Evolutionary conservation across 495 filamentous ascomycete genomes (phyloP).

Genomic region (Astrothelium subdiscretum): DNA sequence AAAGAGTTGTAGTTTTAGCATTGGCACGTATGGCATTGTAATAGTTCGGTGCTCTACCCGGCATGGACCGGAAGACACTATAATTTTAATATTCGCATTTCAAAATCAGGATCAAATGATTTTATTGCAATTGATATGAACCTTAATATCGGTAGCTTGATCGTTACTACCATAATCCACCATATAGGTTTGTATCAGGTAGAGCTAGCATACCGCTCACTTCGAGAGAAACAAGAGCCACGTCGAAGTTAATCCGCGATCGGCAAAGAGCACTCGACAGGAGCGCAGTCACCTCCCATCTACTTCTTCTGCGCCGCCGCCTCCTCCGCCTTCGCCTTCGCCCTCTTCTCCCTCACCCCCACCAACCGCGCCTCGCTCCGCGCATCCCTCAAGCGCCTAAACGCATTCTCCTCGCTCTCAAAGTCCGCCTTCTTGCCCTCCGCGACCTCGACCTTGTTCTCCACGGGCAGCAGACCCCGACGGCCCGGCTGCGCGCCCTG

Average conservation of each 20-base stretch:
- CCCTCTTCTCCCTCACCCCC: slow-evolving; percentile 86
- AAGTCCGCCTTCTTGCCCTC: slow-evolving; percentile 75
- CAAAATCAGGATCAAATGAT: not conserved
- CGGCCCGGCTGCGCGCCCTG: slow-evolving; percentile 20
- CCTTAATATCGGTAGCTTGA: not conserved
- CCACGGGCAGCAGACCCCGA: slow-evolving; percentile 54
- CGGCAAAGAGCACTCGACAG: not conserved
- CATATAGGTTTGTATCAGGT: no score
- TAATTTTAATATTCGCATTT: not conserved
- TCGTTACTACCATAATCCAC: not conserved
- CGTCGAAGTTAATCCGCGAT: not conserved
- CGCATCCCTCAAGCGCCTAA: slow-evolving; percentile 71
- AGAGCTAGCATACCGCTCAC: not conserved
- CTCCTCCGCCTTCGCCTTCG: slow-evolving; percentile 84
- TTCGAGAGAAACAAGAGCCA: not conserved
- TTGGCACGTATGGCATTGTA: not conserved
- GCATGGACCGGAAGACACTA: not conserved
- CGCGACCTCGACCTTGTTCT: slow-evolving; percentile 48
- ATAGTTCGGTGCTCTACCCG: not conserved
- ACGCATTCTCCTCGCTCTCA: slow-evolving; percentile 70
- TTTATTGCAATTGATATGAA: not conserved
- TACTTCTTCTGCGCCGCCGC: slow-evolving; percentile 85
- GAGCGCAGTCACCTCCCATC: slow-evolving; percentile 8
- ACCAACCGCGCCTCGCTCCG: slow-evolving; percentile 70
- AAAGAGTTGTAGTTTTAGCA: not conserved